Base-by-base conservation (phyloP, 176 grass and related monocot genomes). In the Ananas comosus region DNA sequence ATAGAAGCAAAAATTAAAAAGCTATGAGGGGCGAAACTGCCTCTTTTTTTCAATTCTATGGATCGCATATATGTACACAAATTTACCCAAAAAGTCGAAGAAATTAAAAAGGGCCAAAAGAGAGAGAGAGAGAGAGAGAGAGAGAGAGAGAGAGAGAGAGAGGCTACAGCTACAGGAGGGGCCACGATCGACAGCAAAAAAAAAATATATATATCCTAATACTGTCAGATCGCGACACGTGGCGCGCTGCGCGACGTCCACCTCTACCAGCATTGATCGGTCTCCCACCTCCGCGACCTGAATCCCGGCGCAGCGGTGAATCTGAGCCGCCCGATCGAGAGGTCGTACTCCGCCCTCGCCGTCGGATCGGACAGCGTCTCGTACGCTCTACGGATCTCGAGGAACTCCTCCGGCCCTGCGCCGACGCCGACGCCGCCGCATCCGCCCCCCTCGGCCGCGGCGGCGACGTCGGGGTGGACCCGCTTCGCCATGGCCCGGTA, bases 401-500 rank as follows among this genome's bases (percentile, higher is more conserved):
- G 12, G 72, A 93, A 93, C 27, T 76, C 70, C 19, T 56, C 53
- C 0, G 51, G 61, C 2, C 71, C 71, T 11, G 67, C 33, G 0
- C 71, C 73, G 14, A 7, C 57, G 51, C 69, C 79, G 25, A 0
- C 25, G 5, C 4, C 33, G 0, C 71, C 74, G 16, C 13, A 50
- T 47, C 69, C 80, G n/a, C 21, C 56, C 22, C 56, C 16, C 14
- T 4, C 53, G 53, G 14, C 53, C 17, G n/a, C 16, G 3, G 28
- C 51, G 4, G 65, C 52, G n/a, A 77, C 51, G 74, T 93, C 90
- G 9, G 82, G 90, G 68, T 93, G 90, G 13, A 85, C 70, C 66
- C 64, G 80, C 74, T 93, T 93, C 63, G 86, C 90, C 80, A 93
- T 70, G 64, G 82, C 49, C 13, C 86, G 86, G 67, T 93, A 86